Evolutionary conservation across 2,329 filamentous ascomycete genomes (phyloP).

Genomic region (Diplocarpon mali): DNA sequence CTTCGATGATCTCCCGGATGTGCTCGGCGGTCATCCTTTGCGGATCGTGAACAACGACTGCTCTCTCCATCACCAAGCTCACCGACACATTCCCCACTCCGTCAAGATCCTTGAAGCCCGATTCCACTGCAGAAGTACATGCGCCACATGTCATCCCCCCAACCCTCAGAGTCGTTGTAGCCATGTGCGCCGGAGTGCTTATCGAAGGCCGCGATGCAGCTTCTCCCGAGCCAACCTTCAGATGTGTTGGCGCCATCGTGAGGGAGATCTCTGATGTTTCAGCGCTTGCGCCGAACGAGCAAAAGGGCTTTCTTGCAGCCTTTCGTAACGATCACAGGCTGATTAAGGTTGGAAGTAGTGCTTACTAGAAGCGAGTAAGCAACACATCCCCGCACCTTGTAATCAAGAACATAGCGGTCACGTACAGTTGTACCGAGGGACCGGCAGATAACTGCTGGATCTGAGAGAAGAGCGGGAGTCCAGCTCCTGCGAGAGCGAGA

Average conservation of each 20-base stretch:
- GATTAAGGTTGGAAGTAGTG: constrained; percentile 1
- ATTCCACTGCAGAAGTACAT: constrained; percentile 91
- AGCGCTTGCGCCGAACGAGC: constrained; percentile 7
- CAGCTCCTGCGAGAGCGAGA: constrained; percentile 19
- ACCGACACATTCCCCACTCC: constrained; percentile 83
- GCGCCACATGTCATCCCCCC: constrained; percentile 89
- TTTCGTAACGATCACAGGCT: constrained; percentile 1
- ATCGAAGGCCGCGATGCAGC: constrained; percentile 10
- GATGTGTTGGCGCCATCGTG: constrained; percentile 23
- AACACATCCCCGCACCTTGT: background rate
- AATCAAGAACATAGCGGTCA: background rate
- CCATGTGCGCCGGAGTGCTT: constrained; percentile 47
- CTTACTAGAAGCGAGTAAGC: constrained; percentile 4
- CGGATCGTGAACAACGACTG: constrained; percentile 86
- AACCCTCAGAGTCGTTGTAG: constrained; percentile 82
- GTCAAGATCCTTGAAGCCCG: constrained; percentile 71
- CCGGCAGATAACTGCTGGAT: constrained; percentile 3
- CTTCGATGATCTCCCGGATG: constrained; percentile 78
- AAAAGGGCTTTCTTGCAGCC: constrained; percentile 2
- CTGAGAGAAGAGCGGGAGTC: constrained; percentile 19
- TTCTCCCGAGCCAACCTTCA: constrained; percentile 21
- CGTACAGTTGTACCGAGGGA: background rate
- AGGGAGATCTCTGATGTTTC: constrained; percentile 6
- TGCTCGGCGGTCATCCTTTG: constrained; percentile 60
- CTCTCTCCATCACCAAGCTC: constrained; percentile 88